Base-by-base conservation (phyloP, 768 basidiomycete genomes). In the Rhodotorula babjevae region DNA sequence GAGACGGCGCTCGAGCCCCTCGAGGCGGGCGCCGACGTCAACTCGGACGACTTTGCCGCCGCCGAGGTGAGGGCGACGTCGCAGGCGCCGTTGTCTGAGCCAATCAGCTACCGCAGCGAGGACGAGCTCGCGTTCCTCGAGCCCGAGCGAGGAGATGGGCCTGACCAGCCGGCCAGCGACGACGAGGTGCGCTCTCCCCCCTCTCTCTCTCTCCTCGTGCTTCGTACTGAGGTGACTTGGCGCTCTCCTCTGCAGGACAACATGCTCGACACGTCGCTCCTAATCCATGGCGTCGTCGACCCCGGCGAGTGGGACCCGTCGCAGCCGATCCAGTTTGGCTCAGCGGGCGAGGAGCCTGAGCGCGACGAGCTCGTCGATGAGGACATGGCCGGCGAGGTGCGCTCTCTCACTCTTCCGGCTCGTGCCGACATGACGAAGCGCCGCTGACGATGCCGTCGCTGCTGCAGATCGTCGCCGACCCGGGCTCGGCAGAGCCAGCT, bases 61-160 rank as follows among this genome's bases (percentile, higher is more conserved):
- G 40, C 27, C 56, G 40, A 23, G 21, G 57, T 6, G 25, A 36
- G 58, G 29, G 50, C 23, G 3, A 12, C 8, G 42, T 64, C 49
- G 21, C 59, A 55, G 33, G 65, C 60, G 27, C 70, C 70, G 6
- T 71, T 65, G 6, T 71, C 70, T 0, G 70, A 71, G 53, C 70
- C 70, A 33, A 66, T 71, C 56, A 62, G 61, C 61, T 71, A 71
- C 29, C 40, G 40, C 25, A 71, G 59, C 49, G 65, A 66, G 18
- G 63, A 70, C 59, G 68, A 52, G 36, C 44, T 58, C 9, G 63
- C 60, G 23, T 53, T 61, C 4, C 11, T 25, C 31, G 33, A 47
- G 31, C 18, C 10, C 16, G 27, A 55, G 33, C 49, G 21, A 29
- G 44, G 29, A 8, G 44, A 29, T 2, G 42, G 27, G 15, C 3